Conservation (phyloP, 2,329 filamentous ascomycete genomes). For the Ophiostoma angusticollis region DNA sequence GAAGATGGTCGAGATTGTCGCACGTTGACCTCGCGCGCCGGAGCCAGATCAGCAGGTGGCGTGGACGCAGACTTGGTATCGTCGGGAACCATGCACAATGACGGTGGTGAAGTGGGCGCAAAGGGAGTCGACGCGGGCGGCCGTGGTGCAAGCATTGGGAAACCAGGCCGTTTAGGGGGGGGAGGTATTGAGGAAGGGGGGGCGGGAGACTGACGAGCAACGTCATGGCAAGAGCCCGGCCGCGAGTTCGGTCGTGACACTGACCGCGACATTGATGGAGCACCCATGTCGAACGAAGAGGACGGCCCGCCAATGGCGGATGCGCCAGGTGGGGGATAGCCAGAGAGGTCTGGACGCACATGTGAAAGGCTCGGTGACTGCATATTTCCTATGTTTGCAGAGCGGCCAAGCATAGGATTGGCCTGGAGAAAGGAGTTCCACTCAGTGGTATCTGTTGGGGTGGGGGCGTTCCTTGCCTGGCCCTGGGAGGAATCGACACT, state of each 20-base stretch:
- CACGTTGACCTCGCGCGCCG: conserved; percentile 17
- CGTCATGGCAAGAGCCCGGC: conserved; percentile 12
- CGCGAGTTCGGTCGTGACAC: conserved; percentile 9
- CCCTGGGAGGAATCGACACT: conserved; percentile 10
- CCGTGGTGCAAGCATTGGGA: conserved; percentile 1
- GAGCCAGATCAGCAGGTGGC: neutral
- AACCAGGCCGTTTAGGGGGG: neutral
- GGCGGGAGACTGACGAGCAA: conserved; percentile 10
- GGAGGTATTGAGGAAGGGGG: conserved; percentile 2
- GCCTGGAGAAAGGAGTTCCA: conserved; percentile 69
- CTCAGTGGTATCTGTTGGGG: conserved; percentile 52
- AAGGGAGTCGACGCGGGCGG: neutral
- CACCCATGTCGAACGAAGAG: conserved; percentile 4
- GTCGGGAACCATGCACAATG: conserved; percentile 2
- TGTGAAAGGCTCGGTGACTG: conserved; percentile 24
- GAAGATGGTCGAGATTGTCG: conserved; percentile 47
- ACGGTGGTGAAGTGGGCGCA: conserved; percentile 4
- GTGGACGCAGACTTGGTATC: neutral
- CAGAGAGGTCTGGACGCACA: conserved; percentile 10
- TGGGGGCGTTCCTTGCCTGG: conserved; percentile 24
- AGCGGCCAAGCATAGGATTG: conserved; percentile 43
- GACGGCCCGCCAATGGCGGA: neutral
- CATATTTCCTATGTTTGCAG: conserved; percentile 19
- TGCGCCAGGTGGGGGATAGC: conserved; percentile 2
- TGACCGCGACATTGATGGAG: conserved; percentile 2